These are phyloP conservation scores for Lyophyllum shimeji DNA, from an alignment of 768 basidiomycete species.

Conservation along the genomic window DNA sequence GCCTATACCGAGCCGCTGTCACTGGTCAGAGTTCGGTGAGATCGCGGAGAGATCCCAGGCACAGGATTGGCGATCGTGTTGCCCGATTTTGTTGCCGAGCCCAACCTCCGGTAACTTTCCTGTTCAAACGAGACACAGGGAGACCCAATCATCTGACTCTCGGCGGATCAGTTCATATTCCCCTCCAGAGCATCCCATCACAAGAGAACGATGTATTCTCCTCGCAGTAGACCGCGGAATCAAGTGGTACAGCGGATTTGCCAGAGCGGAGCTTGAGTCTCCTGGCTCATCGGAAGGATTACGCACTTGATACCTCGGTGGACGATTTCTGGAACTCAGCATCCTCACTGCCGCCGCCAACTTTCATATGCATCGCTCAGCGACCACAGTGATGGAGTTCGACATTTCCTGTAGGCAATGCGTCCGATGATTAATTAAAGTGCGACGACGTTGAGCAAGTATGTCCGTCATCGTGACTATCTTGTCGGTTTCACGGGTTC, in stretches of 20 bases:
- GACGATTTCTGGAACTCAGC: background rate
- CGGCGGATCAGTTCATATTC: slow-evolving; percentile 13
- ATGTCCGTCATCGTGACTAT: slow-evolving; percentile 8
- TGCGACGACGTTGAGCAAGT: background rate
- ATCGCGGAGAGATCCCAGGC: slow-evolving; percentile 15
- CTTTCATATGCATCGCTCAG: background rate
- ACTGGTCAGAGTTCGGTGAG: background rate
- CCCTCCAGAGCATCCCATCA: background rate
- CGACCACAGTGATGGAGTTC: background rate
- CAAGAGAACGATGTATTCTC: background rate
- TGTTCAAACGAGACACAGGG: slow-evolving; percentile 11
- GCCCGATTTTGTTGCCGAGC: slow-evolving; percentile 14
- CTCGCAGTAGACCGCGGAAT: background rate
- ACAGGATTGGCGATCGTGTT: slow-evolving; percentile 18
- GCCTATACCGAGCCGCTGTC: slow-evolving; percentile 10
- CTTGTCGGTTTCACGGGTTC: background rate
- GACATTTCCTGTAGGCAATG: slow-evolving; percentile 1
- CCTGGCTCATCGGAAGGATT: background rate
- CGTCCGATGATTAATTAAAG: slow-evolving; percentile 16
- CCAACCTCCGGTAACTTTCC: slow-evolving; percentile 15
- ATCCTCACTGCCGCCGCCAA: background rate
- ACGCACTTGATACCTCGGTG: background rate
- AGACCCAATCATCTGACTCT: slow-evolving; percentile 15
- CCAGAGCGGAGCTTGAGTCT: background rate
- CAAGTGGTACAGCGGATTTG: background rate